Percentiles rank a stretch among this genome's conserved stretches.
Evolutionary conservation across 495 filamentous ascomycete species (phyloP).

Genomic region (Daldinia decipiens): DNA sequence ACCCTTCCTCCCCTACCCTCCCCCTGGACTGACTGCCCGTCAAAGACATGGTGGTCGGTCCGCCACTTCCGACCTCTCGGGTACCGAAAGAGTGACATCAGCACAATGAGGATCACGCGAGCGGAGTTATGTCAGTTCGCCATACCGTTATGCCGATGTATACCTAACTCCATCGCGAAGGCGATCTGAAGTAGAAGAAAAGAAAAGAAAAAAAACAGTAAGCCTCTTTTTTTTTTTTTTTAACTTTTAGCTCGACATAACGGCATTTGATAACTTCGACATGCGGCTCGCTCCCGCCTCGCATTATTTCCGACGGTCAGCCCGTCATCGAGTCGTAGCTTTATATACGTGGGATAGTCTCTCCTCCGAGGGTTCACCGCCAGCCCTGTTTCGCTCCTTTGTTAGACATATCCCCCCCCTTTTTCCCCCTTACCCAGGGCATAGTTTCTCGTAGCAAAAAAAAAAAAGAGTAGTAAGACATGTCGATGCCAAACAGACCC

Average conservation of each 20-base stretch:
- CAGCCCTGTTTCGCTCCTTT: background rate
- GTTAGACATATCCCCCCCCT: background rate
- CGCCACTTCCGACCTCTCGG: background rate
- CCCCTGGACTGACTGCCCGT: background rate
- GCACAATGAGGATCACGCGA: background rate
- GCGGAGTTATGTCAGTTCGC: conserved; percentile 6
- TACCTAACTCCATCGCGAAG: conserved; percentile 3
- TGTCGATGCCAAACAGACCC: conserved; percentile 19
- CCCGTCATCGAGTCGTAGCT: background rate
- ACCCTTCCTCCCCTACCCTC: too few relatives aligned
- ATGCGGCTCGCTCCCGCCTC: background rate
- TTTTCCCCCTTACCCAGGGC: background rate
- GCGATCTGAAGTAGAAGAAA: background rate
- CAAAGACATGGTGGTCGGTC: background rate
- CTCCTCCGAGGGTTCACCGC: background rate
- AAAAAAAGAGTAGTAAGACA: conserved; percentile 5
- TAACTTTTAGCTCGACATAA: conserved; percentile 5
- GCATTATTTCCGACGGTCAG: background rate
- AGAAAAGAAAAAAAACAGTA: background rate
- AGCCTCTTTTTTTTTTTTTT: background rate
- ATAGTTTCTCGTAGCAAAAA: background rate
- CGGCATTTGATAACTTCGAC: conserved; percentile 11
- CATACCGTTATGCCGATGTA: background rate
- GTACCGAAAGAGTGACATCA: conserved; percentile 9
- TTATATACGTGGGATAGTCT: conserved; percentile 1